phyloP scores from a whole-genome alignment of 2,329 filamentous ascomycete genomes.

The Epichloe sylvatica region DNA sequence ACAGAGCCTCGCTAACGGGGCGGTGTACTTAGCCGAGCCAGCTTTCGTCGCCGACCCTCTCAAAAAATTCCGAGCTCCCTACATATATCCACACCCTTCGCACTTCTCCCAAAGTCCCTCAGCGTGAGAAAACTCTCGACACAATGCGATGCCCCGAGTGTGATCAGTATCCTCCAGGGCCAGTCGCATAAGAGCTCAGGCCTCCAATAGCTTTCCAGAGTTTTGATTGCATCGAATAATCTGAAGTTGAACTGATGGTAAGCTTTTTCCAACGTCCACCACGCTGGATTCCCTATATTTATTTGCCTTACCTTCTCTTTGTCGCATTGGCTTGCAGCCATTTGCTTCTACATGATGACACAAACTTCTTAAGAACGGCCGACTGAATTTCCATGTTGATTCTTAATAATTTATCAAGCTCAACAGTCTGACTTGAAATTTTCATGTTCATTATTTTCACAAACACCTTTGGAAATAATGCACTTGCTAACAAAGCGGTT shows the following conservation, averaged over 20 bases:
- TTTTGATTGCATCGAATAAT: background rate
- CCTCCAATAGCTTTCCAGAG: no score
- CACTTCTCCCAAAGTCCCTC: background rate
- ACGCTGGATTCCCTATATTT: background rate
- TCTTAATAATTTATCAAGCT: conserved; percentile 43
- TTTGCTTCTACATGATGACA: conserved; percentile 36
- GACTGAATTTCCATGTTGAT: conserved; percentile 49
- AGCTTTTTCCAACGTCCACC: conserved; percentile 2
- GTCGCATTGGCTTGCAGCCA: conserved; percentile 1
- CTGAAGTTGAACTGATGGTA: background rate
- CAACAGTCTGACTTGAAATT: conserved; percentile 42
- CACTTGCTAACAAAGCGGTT: background rate
- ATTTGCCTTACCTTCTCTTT: conserved; percentile 1
- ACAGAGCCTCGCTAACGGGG: conserved; percentile 10
- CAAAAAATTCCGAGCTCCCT: conserved; percentile 1
- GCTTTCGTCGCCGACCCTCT: background rate
- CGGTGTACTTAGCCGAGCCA: conserved; percentile 6
- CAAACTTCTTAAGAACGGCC: conserved; percentile 49
- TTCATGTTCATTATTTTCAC: background rate
- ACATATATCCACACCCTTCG: background rate
- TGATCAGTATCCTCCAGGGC: background rate
- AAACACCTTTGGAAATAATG: background rate
- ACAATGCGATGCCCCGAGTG: background rate
- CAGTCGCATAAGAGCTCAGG: no score
- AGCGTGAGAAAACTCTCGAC: background rate